Evolutionary conservation across 371 early-diverging fungal genomes (phyloP), one percentile per base, ranked within the genome.

Genomic region (Lichtheimia corymbifera): DNA sequence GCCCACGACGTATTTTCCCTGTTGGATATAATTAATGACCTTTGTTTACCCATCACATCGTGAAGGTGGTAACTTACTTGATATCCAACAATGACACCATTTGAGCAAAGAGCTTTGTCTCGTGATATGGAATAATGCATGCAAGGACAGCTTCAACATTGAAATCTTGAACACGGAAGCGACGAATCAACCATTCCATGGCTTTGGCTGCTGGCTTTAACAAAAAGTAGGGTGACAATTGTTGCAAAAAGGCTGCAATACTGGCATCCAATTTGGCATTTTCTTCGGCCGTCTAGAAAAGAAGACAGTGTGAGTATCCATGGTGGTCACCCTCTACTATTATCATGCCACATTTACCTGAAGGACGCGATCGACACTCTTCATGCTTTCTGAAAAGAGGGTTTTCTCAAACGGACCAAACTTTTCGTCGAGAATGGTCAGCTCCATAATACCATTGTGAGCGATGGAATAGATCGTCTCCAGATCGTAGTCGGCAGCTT

Each of bases 111-210:
- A 87, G 86, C 59, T 88, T 85, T 0, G 96, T 94, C 67, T 94
- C 95, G 61, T 97, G 96, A 76, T 93, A 97, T 5, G 98, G 98
- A 60, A 97, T 61, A 22, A 95, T 82, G 55, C 90, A 87, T 17
- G 78, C 84, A 15, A 97, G 58, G 4, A 96, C 63, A 1, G 83
- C 84, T 57, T 93, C 90, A 14, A 93, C 79, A 62, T 97, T 97
- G 76, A 89, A 88, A 68, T 93, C 90, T 56, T 97, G 80, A 61
- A 93, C 86, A 50, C 91, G 82, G 82, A 96, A 97, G 40, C 96
- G 86, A 53, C 96, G 87, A 20, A 97, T 77, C 53, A 98, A 83
- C 92, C 96, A 98, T 76, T 98, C 98, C 18, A 97, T 66, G 0
- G 88, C 91, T 70, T 95, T 94, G 55, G 91, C 90, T 2, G 96